Percentiles rank a stretch among this genome's conserved stretches.
phyloP scores from a whole-genome alignment of 768 basidiomycete genomes.

The Agaricus bisporus region DNA sequence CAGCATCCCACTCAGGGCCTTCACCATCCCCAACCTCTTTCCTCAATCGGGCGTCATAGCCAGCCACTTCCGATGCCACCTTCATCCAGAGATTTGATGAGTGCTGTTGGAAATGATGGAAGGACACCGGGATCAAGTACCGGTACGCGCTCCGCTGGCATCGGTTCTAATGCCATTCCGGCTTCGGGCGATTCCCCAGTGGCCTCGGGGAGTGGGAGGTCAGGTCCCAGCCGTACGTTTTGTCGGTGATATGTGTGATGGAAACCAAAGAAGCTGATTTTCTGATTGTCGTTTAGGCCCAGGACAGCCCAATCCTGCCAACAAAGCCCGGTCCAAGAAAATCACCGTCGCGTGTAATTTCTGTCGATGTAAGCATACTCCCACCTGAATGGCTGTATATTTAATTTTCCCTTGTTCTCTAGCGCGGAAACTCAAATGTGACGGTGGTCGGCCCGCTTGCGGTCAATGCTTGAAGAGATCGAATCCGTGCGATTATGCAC shows the following conservation, averaged over 20 bases:
- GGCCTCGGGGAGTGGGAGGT: slow-evolving; percentile 7
- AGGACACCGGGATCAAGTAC: slow-evolving; percentile 5
- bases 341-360: slow-evolving; percentile 90
- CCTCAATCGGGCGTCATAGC: slow-evolving; percentile 2
- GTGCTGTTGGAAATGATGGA: not conserved
- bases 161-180: slow-evolving; percentile 8
- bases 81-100: slow-evolving; percentile 5
- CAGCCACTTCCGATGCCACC: slow-evolving; percentile 2
- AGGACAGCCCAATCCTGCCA: slow-evolving; percentile 22
- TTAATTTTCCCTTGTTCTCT: slow-evolving; percentile 11
- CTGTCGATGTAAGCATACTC: slow-evolving; percentile 64
- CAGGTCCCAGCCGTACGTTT: slow-evolving; percentile 7
- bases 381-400: not conserved
- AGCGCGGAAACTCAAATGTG: slow-evolving; percentile 88
- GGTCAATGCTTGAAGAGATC: slow-evolving; percentile 75
- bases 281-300: slow-evolving; percentile 5
- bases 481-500: slow-evolving; percentile 77
- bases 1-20: slow-evolving; percentile 15
- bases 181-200: slow-evolving; percentile 8
- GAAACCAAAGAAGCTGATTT: slow-evolving; percentile 4
- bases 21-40: not conserved
- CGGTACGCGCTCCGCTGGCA: slow-evolving; percentile 2
- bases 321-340: slow-evolving; percentile 72
- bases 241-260: slow-evolving; percentile 1
- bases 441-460: slow-evolving; percentile 79